Conservation (phyloP, 441 rosid genomes). For the Jatropha podagrica region DNA sequence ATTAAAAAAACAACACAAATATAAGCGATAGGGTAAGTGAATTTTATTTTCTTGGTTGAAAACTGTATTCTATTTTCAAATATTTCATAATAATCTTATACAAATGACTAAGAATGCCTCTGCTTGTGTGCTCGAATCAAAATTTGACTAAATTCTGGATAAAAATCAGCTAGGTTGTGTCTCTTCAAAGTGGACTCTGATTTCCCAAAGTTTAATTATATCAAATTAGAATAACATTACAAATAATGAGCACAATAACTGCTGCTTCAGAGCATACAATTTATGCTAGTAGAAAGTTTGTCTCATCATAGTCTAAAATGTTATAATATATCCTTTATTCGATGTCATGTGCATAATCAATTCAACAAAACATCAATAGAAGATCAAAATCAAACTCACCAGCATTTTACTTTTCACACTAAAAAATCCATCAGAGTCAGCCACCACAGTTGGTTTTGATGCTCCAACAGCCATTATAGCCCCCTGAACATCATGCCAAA, state of each 20-base stretch:
- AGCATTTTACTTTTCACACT: constrained; percentile 84
- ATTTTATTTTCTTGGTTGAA: not conserved
- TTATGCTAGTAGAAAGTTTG: not conserved
- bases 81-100: not conserved
- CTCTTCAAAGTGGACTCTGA: not conserved
- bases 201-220: not conserved
- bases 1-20: not conserved
- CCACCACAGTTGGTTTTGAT: constrained; percentile 86
- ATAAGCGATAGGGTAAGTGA: not conserved
- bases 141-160: not conserved
- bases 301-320: not conserved
- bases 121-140: not conserved
- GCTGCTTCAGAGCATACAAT: not conserved
- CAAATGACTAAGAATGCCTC: not conserved
- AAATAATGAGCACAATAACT: not conserved
- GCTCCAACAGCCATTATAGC: constrained; percentile 99
- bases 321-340: not conserved
- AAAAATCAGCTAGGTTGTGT: not conserved
- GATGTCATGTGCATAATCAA: not conserved
- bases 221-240: not conserved
- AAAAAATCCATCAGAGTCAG: constrained; percentile 87
- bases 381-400: constrained; percentile 49
- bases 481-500: constrained; percentile 56
- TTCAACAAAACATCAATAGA: not conserved
- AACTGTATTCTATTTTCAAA: not conserved